Evolutionary conservation across 1,139 yeast species (phyloP), one percentile per base, ranked within the genome.

Genomic region (Diutina neorugosa): DNA sequence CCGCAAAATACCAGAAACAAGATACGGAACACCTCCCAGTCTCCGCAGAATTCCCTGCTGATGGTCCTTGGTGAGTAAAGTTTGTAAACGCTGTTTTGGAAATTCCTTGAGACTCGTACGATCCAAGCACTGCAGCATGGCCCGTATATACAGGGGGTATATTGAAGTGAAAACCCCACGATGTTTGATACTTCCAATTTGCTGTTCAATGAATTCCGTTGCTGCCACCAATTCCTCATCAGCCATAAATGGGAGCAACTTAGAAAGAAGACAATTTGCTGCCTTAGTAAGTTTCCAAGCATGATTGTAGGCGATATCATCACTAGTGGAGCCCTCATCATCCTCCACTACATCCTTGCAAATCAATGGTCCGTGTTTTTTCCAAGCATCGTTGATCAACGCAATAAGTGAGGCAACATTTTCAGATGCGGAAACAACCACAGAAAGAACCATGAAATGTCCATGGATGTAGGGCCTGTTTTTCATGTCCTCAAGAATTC

Each of bases 11-110:
- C 50, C 50, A 9, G 50, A 23, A 9, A 46, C 8, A 18, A 46
- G 40, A 14, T 25, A 46, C 4, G 50, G 50, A 27, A 46, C 40
- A 14, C 50, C 50, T 18, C 50, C 50, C 9, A 34, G 27, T 9
- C 50, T 34, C n/a, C 50, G 14, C 50, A 46, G 50, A 11, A 46
- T 46, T 7, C 41, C 50, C 11, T 46, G 50, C 8, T 16, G 37
- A 11, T 14, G 5, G 4, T 27, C 23, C 12, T 27, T 9, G 8
- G n/a, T 6, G 2, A 46, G 21, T 4, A 23, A 18, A 16, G 40
- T 37, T 16, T 46, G 19, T 4, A 46, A 27, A 12, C 50, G 20
- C 40, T 46, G 20, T 6, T n/a, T 6, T 7, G 50, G 50, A 8
- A n/a, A 34, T 16, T 46, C 44, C n/a, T 18, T 12, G 5, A 46